Evolutionary conservation across 148 eudicot genomes (phyloP), one percentile per base, ranked within the genome.

Genomic region (Tetragonia tetragonoides): DNA sequence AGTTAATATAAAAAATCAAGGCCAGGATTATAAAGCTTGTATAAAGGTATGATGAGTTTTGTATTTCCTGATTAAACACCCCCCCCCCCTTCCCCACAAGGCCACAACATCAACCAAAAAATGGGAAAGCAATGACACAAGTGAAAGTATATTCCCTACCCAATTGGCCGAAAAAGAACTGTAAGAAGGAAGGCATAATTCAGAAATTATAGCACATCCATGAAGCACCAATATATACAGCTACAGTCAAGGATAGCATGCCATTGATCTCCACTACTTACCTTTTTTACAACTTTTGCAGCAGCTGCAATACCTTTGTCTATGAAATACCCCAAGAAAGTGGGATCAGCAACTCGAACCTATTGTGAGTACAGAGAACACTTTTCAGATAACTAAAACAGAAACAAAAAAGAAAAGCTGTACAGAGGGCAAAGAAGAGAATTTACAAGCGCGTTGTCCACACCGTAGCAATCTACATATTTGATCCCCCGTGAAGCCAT

Each of bases 341-440:
- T 93, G 76, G 99, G 99, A 87, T 95, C 99, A 81, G 93, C 98
- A 74, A 95, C 97, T 67, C 99, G 93, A 56, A 95, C 98, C 99
- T 95, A 88, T 81, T 83, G 73, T 46, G 66, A 83, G 40, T 66
- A 73, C 47, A 41, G 17, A 73, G 65, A 65, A 38, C 46, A 40
- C 41, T 14, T 60, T 15, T 71, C 60, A 80, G 75, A 57, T 62
- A 66, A 28, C 60, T 20, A 49, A 71, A 65, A 82, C 62, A 84
- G 46, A 51, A 64, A 47, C 38, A 41, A 66, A 53, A 17, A 24
- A 59, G 37, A 49, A 57, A 74, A 64, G 67, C 41, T 77, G 11
- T 63, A 37, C 54, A 7, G 49, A 63, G 70, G 75, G 68, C 15
- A 62, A 82, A 39, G 17, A 76, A 20, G 59, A 68, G 72, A 79